Conservation (phyloP, 2,329 filamentous ascomycete genomes). For the Fusarium brevicatenulatum region DNA sequence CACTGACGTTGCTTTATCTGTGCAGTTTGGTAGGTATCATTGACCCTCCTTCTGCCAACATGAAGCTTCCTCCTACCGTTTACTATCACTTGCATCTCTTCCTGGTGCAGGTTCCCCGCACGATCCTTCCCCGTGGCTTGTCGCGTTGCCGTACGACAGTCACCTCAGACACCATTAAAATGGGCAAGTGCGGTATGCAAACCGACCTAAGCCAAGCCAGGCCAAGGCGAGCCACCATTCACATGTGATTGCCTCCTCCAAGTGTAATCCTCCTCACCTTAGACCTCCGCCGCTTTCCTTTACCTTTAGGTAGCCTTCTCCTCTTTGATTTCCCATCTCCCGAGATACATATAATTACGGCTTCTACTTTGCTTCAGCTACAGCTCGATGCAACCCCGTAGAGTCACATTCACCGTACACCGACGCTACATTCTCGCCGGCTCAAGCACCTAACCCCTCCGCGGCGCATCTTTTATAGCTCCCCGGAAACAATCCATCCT, state of each 20-base stretch:
- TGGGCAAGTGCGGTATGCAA: slow-evolving; percentile 3
- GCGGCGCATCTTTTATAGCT: slow-evolving; percentile 15
- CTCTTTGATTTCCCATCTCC: neutral
- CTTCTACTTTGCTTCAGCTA: slow-evolving; percentile 1
- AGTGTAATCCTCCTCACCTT: neutral
- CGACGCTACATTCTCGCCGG: slow-evolving; percentile 3
- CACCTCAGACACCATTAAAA: slow-evolving; percentile 17
- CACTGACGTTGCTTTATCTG: neutral
- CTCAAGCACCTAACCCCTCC: slow-evolving; percentile 15
- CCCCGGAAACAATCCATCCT: slow-evolving; percentile 24
- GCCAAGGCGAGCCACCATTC: slow-evolving; percentile 14
- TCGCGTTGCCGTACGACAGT: slow-evolving; percentile 14
- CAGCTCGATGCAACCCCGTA: slow-evolving; percentile 13
- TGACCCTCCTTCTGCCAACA: slow-evolving; percentile 2
- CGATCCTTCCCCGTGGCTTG: slow-evolving; percentile 24
- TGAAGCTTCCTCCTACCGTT: neutral
- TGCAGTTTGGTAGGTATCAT: neutral
- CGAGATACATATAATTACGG: neutral
- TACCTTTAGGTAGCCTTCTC: neutral
- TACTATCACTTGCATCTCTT: slow-evolving; percentile 21
- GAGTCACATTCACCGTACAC: slow-evolving; percentile 16
- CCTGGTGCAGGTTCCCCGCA: slow-evolving; percentile 26
- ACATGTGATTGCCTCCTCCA: slow-evolving; percentile 40
- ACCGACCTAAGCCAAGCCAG: slow-evolving; percentile 11
- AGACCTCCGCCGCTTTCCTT: neutral